These are phyloP conservation scores for Pseudomonodictys pantanalensis DNA, from an alignment of 495 filamentous ascomycete species.

Conservation along the genomic window DNA sequence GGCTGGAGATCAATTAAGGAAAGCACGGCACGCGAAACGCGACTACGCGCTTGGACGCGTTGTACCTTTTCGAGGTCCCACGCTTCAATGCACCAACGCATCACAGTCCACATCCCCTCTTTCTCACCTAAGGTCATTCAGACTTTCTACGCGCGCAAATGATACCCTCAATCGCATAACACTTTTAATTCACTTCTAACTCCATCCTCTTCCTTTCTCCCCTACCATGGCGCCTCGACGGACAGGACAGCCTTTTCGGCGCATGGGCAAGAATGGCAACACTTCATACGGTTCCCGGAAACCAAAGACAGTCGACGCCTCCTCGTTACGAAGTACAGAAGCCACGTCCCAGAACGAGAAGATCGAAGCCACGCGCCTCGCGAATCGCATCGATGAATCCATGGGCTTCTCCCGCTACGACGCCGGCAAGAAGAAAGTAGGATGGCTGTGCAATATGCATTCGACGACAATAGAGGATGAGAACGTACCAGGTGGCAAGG, in stretches of 20 bases:
- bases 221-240: slow-evolving; percentile 57
- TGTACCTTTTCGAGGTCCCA: background rate
- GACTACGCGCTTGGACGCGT: slow-evolving; percentile 3
- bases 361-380: slow-evolving; percentile 76
- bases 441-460: slow-evolving; percentile 96
- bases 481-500: slow-evolving; percentile 74
- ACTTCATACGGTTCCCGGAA: slow-evolving; percentile 52
- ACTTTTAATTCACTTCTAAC: slow-evolving; percentile 11
- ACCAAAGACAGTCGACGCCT: slow-evolving; percentile 74
- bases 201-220: slow-evolving; percentile 9
- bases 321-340: slow-evolving; percentile 70
- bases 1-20: slow-evolving; percentile 1
- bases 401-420: slow-evolving; percentile 95
- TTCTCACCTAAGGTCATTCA: background rate
- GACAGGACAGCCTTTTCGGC: slow-evolving; percentile 40
- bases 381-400: slow-evolving; percentile 85
- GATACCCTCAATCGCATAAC: slow-evolving; percentile 1
- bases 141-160: slow-evolving; percentile 11
- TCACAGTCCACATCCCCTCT: background rate
- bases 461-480: slow-evolving; percentile 83
- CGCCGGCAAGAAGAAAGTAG: slow-evolving; percentile 75
- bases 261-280: slow-evolving; percentile 38
- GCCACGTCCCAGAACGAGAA: slow-evolving; percentile 82
- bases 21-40: background rate
- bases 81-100: background rate